Conservation (phyloP, 805 yeast species). For the Wickerhamiella allomyrinae region DNA sequence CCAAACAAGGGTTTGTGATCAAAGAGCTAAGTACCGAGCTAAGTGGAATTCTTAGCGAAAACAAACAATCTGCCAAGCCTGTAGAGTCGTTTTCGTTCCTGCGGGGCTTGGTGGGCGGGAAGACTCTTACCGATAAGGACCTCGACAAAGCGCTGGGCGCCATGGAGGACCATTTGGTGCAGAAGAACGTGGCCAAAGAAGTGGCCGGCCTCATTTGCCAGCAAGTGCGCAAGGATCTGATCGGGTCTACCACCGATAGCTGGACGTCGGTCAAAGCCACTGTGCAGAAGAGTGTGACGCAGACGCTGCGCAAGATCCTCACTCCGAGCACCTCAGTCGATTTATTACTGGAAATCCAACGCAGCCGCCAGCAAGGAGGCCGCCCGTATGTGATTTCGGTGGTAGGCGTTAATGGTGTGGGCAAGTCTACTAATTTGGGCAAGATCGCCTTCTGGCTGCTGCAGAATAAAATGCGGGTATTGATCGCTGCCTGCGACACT, state of each 20-base stretch:
- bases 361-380: conserved; percentile 23
- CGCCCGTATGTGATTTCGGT: conserved; percentile 90
- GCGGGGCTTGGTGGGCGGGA: conserved; percentile 52
- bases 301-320: conserved; percentile 48
- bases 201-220: conserved; percentile 63
- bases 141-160: conserved; percentile 49
- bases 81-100: conserved; percentile 43
- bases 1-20: conserved; percentile 46
- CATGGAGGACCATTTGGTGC: conserved; percentile 60
- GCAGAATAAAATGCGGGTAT: conserved; percentile 73
- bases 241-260: conserved; percentile 56
- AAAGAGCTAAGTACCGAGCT: conserved; percentile 46
- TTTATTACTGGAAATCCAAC: conserved; percentile 64
- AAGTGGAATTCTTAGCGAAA: conserved; percentile 26
- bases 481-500: conserved; percentile 95
- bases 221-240: conserved; percentile 52
- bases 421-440: conserved; percentile 89
- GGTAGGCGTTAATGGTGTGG: conserved; percentile 97
- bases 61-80: conserved; percentile 10
- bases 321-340: conserved; percentile 90
- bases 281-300: conserved; percentile 46
- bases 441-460: conserved; percentile 90
- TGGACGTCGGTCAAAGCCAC: conserved; percentile 66
- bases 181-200: conserved; percentile 82
- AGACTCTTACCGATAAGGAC: conserved; percentile 47